phyloP scores from a whole-genome alignment of 1,139 yeast species.

The Sugiyamaella grinbergsii region DNA sequence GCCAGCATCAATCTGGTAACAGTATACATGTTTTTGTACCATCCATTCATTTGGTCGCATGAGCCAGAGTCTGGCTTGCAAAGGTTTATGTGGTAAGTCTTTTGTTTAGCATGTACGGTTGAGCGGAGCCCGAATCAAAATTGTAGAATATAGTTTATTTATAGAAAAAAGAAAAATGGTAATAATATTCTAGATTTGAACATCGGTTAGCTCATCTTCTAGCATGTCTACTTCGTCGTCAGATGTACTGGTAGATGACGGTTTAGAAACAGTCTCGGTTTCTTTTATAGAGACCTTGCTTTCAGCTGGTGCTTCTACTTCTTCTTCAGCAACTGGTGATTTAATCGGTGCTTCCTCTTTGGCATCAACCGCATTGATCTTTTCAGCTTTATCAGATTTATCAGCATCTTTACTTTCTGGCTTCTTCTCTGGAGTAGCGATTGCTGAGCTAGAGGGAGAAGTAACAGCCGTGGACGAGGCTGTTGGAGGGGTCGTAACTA shows the following conservation, averaged over 20 bases:
- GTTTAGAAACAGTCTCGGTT: slow-evolving; percentile 5
- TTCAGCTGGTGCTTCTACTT: neutral
- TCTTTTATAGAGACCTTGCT: slow-evolving; percentile 4
- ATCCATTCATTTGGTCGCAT: slow-evolving; percentile 66
- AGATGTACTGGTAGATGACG: slow-evolving; percentile 22
- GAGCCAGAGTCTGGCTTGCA: slow-evolving; percentile 59
- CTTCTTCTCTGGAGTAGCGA: neutral
- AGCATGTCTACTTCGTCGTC: slow-evolving; percentile 31
- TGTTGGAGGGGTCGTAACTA: slow-evolving; percentile 22
- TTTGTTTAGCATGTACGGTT: neutral
- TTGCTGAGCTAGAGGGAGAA: neutral
- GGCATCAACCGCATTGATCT: neutral
- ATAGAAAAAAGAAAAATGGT: slow-evolving; percentile 2
- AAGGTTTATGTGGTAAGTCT: slow-evolving; percentile 79
- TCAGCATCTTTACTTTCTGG: slow-evolving; percentile 3
- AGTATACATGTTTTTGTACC: slow-evolving; percentile 56
- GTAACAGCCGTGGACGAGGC: neutral
- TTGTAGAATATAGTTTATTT: slow-evolving; percentile 5
- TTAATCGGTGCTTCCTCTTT: neutral
- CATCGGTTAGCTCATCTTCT: slow-evolving; percentile 32
- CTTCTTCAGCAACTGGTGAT: neutral
- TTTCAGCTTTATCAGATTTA: neutral
- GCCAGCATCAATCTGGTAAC: slow-evolving; percentile 56
- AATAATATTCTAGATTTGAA: slow-evolving; percentile 26
- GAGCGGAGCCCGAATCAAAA: neutral